Percentiles rank a stretch among this genome's conserved stretches.
Conservation (phyloP, 768 basidiomycete genomes). For the Gloeopeniophorella convolvens region DNA sequence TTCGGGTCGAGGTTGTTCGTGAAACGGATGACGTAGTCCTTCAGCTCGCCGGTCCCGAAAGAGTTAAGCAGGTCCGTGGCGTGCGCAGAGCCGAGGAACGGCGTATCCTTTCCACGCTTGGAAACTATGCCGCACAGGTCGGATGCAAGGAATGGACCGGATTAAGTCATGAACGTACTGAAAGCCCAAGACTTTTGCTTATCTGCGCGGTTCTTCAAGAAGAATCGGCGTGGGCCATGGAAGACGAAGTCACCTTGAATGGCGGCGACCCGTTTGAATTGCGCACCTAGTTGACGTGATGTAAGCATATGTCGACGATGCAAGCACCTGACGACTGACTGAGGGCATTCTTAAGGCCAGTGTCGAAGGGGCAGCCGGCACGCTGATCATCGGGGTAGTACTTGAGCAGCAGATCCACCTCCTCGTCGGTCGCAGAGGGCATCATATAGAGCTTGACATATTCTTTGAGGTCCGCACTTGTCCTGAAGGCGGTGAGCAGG, state of each 20-base stretch:
- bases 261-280: slow-evolving; percentile 18
- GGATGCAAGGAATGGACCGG: too few species aligned
- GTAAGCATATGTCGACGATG: too few species aligned
- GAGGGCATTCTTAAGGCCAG: slow-evolving; percentile 20
- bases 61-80: slow-evolving; percentile 12
- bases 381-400: slow-evolving; percentile 21
- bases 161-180: not conserved
- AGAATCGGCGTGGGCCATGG: slow-evolving; percentile 18
- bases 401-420: slow-evolving; percentile 19
- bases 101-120: slow-evolving; percentile 13
- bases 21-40: slow-evolving; percentile 18
- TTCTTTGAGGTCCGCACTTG: not conserved
- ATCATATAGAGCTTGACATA: slow-evolving; percentile 22
- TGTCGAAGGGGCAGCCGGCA: slow-evolving; percentile 19
- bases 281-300: not conserved
- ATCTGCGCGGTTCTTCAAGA: slow-evolving; percentile 6
- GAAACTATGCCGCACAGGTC: not conserved
- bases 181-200: slow-evolving; percentile 17
- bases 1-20: slow-evolving; percentile 18
- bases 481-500: not conserved
- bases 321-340: slow-evolving; percentile 27
- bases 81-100: slow-evolving; percentile 14
- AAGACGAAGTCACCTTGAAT: slow-evolving; percentile 19
- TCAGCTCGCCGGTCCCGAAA: slow-evolving; percentile 10
- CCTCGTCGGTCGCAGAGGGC: slow-evolving; percentile 17